Evolutionary conservation across 352 stramenopile genomes (phyloP).

Genomic region (Phytophthora fragariaefolia): DNA sequence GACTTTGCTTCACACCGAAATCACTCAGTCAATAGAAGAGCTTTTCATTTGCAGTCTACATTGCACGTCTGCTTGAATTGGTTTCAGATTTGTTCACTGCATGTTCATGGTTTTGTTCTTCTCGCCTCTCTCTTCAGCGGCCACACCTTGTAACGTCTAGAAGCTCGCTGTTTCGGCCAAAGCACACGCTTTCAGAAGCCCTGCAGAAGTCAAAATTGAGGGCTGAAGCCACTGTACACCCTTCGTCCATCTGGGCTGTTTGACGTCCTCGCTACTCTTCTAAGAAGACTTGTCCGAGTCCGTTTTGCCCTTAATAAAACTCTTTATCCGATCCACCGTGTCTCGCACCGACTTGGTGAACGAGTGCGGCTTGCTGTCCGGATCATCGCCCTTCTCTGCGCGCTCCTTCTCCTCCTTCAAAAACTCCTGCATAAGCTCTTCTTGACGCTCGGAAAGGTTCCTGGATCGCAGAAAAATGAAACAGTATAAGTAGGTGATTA

Average conservation of each 20-base stretch:
- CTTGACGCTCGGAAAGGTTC: constrained; percentile 93
- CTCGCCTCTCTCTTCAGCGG: constrained; percentile 6
- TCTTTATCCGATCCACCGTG: constrained; percentile 91
- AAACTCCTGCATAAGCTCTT: constrained; percentile 97
- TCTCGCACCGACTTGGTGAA: constrained; percentile 82
- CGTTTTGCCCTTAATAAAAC: constrained; percentile 75
- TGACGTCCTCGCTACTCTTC: constrained; percentile 2
- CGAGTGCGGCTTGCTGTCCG: constrained; percentile 82
- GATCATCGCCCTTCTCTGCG: constrained; percentile 67
- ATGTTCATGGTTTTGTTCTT: constrained; percentile 12
- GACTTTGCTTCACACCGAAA: neutral
- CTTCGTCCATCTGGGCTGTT: constrained; percentile 12
- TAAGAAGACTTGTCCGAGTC: constrained; percentile 48
- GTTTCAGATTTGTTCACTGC: constrained; percentile 25
- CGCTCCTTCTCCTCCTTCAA: constrained; percentile 87
- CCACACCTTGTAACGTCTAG: constrained; percentile 31
- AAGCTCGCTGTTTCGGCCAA: constrained; percentile 21
- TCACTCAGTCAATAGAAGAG: constrained; percentile 22
- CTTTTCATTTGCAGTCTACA: constrained; percentile 25
- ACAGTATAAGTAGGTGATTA: neutral
- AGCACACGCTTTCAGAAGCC: constrained; percentile 16
- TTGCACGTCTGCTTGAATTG: constrained; percentile 23
- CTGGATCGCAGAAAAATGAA: constrained; percentile 36
- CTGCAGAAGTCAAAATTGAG: constrained; percentile 30
- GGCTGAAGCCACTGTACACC: constrained; percentile 21